Evolutionary conservation across 2,329 filamentous ascomycete species (phyloP), one percentile per base, ranked within the genome.

Genomic region (Colletotrichum neosansevieriae): DNA sequence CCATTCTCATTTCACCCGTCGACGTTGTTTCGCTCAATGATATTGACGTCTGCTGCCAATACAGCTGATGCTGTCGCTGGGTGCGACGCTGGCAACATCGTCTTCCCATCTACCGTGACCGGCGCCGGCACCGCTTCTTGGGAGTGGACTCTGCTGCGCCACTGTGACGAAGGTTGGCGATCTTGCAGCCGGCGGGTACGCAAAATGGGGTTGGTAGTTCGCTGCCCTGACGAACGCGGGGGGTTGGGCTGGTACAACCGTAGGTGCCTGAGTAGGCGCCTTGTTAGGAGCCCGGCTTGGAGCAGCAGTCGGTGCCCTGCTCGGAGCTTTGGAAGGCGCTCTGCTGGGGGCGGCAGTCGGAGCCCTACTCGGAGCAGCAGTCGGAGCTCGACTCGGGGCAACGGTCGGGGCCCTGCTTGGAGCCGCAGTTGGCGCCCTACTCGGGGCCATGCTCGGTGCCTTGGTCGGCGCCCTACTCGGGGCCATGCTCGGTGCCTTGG

Each of bases 1-100:
- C 29, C 6, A 7, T 2, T 3, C 6, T 29, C 29, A 9, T 2
- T 7, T 38, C 17, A 24, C 45, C n/a, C 5, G 45, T 5, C 5
- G 13, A 49, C 11, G 9, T 24, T 15, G 21, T 13, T 13, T n/a
- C 73, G 72, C 32, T 62, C 70, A 71, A 66, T 74, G 71, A 56
- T 78, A 74, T 10, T 72, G 64, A 6, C 75, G 73, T 19, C 73
- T 70, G 47, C 75, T 82, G 21, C 86, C 88, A n/a, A 89, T 82
- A 71, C 85, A 87, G 74, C 87, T 89, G 63, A 90, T 88, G 73
- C 88, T 90, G 74, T 90, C 88, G 72, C 83, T 85, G 2, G 88
- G 88, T 49, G 83, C 86, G 40, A 90, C 79, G 72, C 86, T 89
- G 56, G 80, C 83, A 58, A 78, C 76, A 71, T 88, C 86, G 44